A percentile compares a stretch with the other conserved stretches of the same genome.
Conservation (phyloP, 163 green algal species). For the Chlorella variabilis region DNA sequence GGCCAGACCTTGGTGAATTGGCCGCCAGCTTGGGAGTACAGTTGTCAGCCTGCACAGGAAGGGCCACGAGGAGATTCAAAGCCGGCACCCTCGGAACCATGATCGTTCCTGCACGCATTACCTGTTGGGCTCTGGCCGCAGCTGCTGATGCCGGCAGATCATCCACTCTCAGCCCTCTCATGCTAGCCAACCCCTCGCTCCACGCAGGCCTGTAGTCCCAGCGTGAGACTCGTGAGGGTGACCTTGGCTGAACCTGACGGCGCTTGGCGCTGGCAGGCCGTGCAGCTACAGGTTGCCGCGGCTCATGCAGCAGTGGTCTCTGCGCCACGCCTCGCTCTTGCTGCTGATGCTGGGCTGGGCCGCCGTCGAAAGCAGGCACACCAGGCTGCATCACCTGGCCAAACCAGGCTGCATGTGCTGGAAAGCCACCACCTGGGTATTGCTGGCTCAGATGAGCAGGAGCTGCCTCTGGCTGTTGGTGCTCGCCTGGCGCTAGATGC, state of each 20-base stretch:
- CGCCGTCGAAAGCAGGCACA: neutral
- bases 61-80: no score
- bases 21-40: no score
- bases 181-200: neutral
- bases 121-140: no score
- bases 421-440: no score
- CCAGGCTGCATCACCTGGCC: no score
- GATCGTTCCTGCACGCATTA: no score
- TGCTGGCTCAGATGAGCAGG: neutral
- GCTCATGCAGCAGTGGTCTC: constrained; percentile 19
- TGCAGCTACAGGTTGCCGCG: neutral
- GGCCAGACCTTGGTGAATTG: no score
- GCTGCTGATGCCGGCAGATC: constrained; percentile 1
- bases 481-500: neutral
- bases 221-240: neutral
- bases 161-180: neutral
- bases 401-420: neutral
- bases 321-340: no score
- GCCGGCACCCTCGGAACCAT: no score
- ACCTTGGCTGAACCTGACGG: neutral
- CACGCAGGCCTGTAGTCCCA: constrained; percentile 30
- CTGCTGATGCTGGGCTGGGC: neutral
- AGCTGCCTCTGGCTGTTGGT: neutral
- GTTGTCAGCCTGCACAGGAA: no score
- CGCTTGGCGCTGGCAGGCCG: constrained; percentile 4